These are phyloP conservation scores for Gleditsia sinensis DNA, from an alignment of 306 rosid genomes.

Conservation along the genomic window DNA sequence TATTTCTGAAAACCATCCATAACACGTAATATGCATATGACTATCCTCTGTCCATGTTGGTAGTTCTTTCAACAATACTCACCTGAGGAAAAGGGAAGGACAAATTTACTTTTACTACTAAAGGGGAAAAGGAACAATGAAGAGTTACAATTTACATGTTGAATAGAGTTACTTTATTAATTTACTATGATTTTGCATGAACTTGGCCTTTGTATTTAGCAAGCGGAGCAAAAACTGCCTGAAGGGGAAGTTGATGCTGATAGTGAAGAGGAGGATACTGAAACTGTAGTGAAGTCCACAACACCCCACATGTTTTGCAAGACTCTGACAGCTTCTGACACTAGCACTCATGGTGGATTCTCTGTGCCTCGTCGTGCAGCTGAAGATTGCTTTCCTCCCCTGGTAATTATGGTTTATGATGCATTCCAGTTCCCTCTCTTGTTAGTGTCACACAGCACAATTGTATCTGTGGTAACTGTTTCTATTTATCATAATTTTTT, in stretches of 20 bases:
- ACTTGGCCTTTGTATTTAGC: slow-evolving; percentile 37
- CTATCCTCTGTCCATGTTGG: slow-evolving; percentile 1
- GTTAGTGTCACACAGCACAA: neutral
- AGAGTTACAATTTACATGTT: neutral
- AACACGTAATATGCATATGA: neutral
- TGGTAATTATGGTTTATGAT: slow-evolving; percentile 53
- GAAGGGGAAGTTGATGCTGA: slow-evolving; percentile 56
- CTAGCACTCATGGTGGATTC: slow-evolving; percentile 97
- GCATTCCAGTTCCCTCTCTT: neutral
- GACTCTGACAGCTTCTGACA: slow-evolving; percentile 95
- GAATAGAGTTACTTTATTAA: neutral
- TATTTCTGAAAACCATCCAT: neutral
- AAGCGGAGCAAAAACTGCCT: slow-evolving; percentile 51
- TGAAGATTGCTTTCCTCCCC: slow-evolving; percentile 93
- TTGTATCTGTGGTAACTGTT: neutral
- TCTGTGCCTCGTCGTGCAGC: slow-evolving; percentile 98
- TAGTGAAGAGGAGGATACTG: slow-evolving; percentile 67
- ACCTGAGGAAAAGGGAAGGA: neutral
- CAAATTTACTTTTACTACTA: neutral
- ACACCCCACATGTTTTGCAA: slow-evolving; percentile 98
- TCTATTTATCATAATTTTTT: neutral
- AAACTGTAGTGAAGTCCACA: slow-evolving; percentile 55
- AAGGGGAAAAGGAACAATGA: neutral
- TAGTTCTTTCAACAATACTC: slow-evolving; percentile 7
- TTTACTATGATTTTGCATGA: slow-evolving; percentile 23